Percentiles rank a stretch among this genome's conserved stretches.
Evolutionary conservation across 2,329 filamentous ascomycete species (phyloP).

Genomic region (Verticillium longisporum): DNA sequence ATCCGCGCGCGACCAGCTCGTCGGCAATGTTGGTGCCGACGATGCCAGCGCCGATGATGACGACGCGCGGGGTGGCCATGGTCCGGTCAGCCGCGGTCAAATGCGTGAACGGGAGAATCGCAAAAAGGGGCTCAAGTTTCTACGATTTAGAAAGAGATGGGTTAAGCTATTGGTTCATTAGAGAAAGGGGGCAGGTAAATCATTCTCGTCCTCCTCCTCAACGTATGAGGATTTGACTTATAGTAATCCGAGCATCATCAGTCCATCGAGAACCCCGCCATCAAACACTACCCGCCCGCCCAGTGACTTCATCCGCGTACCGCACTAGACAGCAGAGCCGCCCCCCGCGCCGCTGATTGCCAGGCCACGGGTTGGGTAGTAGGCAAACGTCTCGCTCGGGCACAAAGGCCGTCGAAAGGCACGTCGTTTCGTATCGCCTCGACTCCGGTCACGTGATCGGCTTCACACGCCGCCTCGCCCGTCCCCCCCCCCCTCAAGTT

Average conservation of each 20-base stretch:
- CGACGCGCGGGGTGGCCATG: constrained; percentile 37
- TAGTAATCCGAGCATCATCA: neutral
- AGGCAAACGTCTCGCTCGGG: too few relatives aligned
- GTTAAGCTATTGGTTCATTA: neutral
- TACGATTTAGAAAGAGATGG: neutral
- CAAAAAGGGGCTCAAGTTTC: neutral
- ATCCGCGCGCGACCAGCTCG: constrained; percentile 55
- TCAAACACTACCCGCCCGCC: neutral
- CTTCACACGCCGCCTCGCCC: neutral
- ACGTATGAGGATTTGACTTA: neutral
- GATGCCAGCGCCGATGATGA: constrained; percentile 58
- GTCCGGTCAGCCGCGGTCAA: neutral
- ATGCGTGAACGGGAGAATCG: neutral
- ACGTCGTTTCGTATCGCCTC: neutral
- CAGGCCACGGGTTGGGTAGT: too few relatives aligned
- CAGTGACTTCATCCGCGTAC: neutral
- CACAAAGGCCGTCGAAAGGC: too few relatives aligned
- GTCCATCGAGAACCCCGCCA: neutral
- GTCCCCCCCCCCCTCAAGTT: neutral
- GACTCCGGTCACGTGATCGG: neutral
- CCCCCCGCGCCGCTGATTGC: neutral
- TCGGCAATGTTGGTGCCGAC: constrained; percentile 59
- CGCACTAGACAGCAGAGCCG: neutral
- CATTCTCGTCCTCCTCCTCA: neutral
- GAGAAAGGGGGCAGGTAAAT: neutral